Evolutionary conservation across 805 yeast genomes (phyloP).

Genomic region (Wickerhamomyces chambardii): DNA sequence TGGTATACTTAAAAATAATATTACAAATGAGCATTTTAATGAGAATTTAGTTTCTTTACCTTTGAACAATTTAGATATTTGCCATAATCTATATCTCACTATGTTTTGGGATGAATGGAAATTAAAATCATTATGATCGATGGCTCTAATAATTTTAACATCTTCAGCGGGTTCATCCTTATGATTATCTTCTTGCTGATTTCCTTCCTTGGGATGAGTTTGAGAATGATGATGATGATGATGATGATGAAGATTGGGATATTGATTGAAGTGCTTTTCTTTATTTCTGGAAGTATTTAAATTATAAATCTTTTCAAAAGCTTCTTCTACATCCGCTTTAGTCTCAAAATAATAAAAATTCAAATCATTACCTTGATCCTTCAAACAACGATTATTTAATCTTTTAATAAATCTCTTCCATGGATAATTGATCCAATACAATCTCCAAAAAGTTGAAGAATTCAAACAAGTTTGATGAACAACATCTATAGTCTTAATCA

Average conservation of each 20-base stretch:
- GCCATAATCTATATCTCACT: slow-evolving; percentile 31
- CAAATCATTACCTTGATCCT: slow-evolving; percentile 39
- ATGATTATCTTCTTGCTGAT: slow-evolving; percentile 1
- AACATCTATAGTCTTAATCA: slow-evolving; percentile 18
- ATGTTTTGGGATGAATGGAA: slow-evolving; percentile 26
- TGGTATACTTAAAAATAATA: slow-evolving; percentile 32
- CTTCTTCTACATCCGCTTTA: slow-evolving; percentile 34
- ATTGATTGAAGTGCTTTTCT: slow-evolving; percentile 4
- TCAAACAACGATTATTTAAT: slow-evolving; percentile 30
- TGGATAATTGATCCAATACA: slow-evolving; percentile 29
- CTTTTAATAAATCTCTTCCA: slow-evolving; percentile 28
- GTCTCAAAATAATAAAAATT: slow-evolving; percentile 32
- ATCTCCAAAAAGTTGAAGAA: slow-evolving; percentile 20
- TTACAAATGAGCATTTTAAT: slow-evolving; percentile 26
- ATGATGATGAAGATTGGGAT: neutral
- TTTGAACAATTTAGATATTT: slow-evolving; percentile 19
- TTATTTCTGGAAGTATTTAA: slow-evolving; percentile 31
- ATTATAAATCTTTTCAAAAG: slow-evolving; percentile 34
- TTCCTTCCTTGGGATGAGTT: neutral
- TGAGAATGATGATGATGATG: no score
- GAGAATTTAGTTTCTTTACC: slow-evolving; percentile 35
- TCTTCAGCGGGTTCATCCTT: neutral
- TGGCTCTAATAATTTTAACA: slow-evolving; percentile 21
- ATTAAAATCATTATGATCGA: slow-evolving; percentile 32
- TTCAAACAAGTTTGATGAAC: slow-evolving; percentile 14